phyloP scores from a whole-genome alignment of 768 basidiomycete genomes.

The Suillus ampliporus region DNA sequence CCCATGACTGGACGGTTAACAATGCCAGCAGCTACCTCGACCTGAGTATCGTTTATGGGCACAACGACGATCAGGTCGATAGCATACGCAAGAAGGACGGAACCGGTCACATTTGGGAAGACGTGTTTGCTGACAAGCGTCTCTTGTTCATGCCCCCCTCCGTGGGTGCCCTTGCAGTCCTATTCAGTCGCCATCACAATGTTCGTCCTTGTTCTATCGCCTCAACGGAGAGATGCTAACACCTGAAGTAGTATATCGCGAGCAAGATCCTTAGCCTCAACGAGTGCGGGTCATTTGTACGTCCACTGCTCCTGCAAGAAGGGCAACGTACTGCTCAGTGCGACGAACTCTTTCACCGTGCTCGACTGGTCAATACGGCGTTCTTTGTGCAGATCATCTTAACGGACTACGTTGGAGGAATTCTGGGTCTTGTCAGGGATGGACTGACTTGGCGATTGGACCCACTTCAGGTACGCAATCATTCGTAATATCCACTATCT shows the following conservation, averaged over 20 bases:
- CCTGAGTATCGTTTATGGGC: conserved; percentile 76
- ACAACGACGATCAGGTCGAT: conserved; percentile 50
- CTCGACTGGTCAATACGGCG: conserved; percentile 75
- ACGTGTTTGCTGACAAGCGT: conserved; percentile 71
- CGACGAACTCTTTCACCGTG: conserved; percentile 77
- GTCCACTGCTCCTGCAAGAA: conserved; percentile 24
- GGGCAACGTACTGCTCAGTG: conserved; percentile 54
- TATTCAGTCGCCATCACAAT: conserved; percentile 78
- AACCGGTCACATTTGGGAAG: conserved; percentile 67
- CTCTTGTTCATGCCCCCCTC: conserved; percentile 77
- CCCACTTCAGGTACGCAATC: conserved; percentile 57
- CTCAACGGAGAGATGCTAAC: conserved; percentile 15
- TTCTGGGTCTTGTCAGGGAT: conserved; percentile 72
- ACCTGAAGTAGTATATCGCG: conserved; percentile 62
- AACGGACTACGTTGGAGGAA: conserved; percentile 74
- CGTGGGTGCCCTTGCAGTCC: conserved; percentile 66
- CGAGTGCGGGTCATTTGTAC: conserved; percentile 55
- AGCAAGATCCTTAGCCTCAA: conserved; percentile 72
- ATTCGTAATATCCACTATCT: not conserved
- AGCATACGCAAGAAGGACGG: conserved; percentile 67
- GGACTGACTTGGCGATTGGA: conserved; percentile 70
- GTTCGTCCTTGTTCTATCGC: conserved; percentile 42
- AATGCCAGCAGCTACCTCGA: conserved; percentile 77
- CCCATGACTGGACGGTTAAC: conserved; percentile 57
- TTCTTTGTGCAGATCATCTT: conserved; percentile 76